Evolutionary conservation across 2,329 filamentous ascomycete genomes (phyloP), one percentile per base, ranked within the genome.

Genomic region (Penicillium janthinellum): DNA sequence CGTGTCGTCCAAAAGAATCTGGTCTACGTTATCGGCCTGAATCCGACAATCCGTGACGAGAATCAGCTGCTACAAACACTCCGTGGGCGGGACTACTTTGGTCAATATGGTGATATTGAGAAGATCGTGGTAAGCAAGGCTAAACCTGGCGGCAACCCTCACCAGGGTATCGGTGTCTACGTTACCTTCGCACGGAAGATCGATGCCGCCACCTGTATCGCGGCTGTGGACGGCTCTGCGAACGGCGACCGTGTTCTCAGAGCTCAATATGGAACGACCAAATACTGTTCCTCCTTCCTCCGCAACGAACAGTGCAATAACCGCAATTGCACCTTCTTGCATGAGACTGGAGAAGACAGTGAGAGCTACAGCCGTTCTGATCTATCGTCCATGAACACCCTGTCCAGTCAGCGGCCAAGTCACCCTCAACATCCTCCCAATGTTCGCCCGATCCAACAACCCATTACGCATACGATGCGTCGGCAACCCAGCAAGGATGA

Each of bases 41-140:
- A 91, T 63, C 95, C 95, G 12, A 93, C 90, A 37, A 91, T 96
- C 62, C 89, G 91, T 64, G 95, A 99, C 78, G 93, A 98, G 73
- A 91, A 94, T 68, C 76, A 79, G 59, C 83, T 99, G 3, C 84
- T 98, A 49, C 91, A 94, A 76, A 97, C 93, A 0, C 81, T 99
- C 49, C 88, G 96, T 58, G 93, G 93, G 63, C 87, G 88, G 51
- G 90, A 97, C 71, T 99, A 97, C 74, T 99, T 99, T 71, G 95
- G 95, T 5, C 95, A 99, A 76, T 99, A 99, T 74, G 95, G 95
- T 68, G 95, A 94, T 73, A 99, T 99, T 68, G 90, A 96, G 73
- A 99, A 99, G 77, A 98, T 99, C 58, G 96, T 96, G 56, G 96
- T 99, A 66, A 98, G 93, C 82, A 97, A 96, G 76, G 87, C 92